These are phyloP conservation scores for Globisporangium solare DNA, from an alignment of 352 stramenopile species.

Conservation along the genomic window DNA sequence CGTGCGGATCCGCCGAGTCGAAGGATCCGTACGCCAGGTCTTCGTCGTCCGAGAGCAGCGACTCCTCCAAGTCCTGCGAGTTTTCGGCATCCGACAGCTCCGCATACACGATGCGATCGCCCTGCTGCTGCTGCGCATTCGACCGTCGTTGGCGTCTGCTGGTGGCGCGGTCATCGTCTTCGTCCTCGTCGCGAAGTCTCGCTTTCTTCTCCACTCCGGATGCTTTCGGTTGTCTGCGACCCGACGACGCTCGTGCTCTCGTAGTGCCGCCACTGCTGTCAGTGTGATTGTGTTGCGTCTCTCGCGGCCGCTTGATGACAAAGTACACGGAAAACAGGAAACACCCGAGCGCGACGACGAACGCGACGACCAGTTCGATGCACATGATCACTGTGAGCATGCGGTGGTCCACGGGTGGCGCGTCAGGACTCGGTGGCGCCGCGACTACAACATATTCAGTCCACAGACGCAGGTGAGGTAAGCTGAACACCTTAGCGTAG, in stretches of 20 bases:
- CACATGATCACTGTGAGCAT: slow-evolving; percentile 86
- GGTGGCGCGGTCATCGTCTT: not conserved
- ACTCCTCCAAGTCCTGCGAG: slow-evolving; percentile 61
- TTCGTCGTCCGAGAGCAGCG: slow-evolving; percentile 63
- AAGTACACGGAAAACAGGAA: slow-evolving; percentile 88
- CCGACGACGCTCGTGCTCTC: slow-evolving; percentile 6
- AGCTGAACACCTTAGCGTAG: not conserved
- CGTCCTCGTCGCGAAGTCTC: not conserved
- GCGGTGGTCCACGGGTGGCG: slow-evolving; percentile 72
- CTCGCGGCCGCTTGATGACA: slow-evolving; percentile 73
- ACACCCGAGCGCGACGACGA: slow-evolving; percentile 73
- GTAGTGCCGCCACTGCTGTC: not conserved
- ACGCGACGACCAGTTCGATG: slow-evolving; percentile 78
- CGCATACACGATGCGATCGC: slow-evolving; percentile 12
- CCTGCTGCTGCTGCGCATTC: not conserved
- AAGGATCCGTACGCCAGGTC: slow-evolving; percentile 71
- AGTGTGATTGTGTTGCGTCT: slow-evolving; percentile 12
- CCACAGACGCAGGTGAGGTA: not conserved
- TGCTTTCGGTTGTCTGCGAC: slow-evolving; percentile 7
- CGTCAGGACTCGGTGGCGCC: slow-evolving; percentile 62
- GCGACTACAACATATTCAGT: slow-evolving; percentile 30
- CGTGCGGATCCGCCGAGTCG: slow-evolving; percentile 10
- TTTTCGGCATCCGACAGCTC: slow-evolving; percentile 10
- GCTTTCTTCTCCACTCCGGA: not conserved
- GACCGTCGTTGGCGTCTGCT: slow-evolving; percentile 6